A percentile compares a stretch with the other conserved stretches of the same genome.
These are phyloP conservation scores for Kwoniella sp. DNA, from an alignment of 768 basidiomycete genomes.

Conservation along the genomic window DNA sequence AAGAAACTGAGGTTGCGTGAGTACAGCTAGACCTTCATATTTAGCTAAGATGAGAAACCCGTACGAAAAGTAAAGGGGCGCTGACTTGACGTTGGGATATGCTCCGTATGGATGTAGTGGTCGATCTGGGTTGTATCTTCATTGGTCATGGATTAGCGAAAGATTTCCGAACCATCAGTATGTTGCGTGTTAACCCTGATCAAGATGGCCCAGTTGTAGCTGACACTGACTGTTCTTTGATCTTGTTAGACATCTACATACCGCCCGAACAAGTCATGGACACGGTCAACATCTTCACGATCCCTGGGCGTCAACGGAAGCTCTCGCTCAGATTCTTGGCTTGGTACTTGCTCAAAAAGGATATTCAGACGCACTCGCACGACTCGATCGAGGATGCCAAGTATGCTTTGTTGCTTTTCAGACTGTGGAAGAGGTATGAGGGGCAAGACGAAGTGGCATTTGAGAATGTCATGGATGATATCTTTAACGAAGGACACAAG, in stretches of 20 bases:
- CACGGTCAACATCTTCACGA: slow-evolving; percentile 94
- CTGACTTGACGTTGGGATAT: not conserved
- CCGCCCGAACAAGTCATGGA: slow-evolving; percentile 95
- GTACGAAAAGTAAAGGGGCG: no score
- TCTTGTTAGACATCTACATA: slow-evolving; percentile 79
- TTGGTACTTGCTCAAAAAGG: slow-evolving; percentile 88
- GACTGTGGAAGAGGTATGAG: slow-evolving; percentile 66
- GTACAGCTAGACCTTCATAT: no score
- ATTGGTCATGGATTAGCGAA: slow-evolving; percentile 96
- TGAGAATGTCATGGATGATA: slow-evolving; percentile 78
- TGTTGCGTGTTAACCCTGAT: slow-evolving; percentile 49
- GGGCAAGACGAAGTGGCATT: slow-evolving; percentile 68
- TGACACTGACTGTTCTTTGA: not conserved
- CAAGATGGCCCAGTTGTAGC: not conserved
- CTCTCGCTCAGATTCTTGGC: slow-evolving; percentile 89
- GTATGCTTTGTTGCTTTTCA: slow-evolving; percentile 81
- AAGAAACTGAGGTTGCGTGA: slow-evolving; percentile 81
- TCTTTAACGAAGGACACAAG: slow-evolving; percentile 58
- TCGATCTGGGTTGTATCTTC: slow-evolving; percentile 93
- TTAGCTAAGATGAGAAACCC: no score
- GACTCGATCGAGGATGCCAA: slow-evolving; percentile 98
- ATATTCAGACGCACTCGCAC: slow-evolving; percentile 91
- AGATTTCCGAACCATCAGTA: slow-evolving; percentile 98
- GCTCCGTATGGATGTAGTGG: slow-evolving; percentile 58
- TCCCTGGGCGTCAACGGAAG: slow-evolving; percentile 77